Percentiles rank a stretch among this genome's conserved stretches.
Conservation (phyloP, 148 eudicot species). For the Silene uniflora region DNA sequence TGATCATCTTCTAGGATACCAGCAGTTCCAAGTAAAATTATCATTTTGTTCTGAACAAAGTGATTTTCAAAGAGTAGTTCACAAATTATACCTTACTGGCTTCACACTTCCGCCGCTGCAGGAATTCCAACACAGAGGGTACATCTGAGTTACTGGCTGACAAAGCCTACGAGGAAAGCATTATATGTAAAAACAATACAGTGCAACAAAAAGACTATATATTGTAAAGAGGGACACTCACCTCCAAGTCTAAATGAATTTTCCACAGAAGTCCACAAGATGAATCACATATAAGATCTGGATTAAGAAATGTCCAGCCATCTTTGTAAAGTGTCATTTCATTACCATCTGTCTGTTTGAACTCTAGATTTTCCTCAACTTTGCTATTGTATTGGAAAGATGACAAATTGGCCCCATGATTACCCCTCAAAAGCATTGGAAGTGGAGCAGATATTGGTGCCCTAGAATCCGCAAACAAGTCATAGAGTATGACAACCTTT, state of each 20-base stretch:
- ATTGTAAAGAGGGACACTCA: slow-evolving; percentile 30
- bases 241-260: slow-evolving; percentile 88
- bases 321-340: slow-evolving; percentile 64
- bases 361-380: slow-evolving; percentile 44
- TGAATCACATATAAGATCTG: slow-evolving; percentile 84
- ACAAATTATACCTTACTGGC: slow-evolving; percentile 61
- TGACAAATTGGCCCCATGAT: slow-evolving; percentile 35
- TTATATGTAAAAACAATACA: slow-evolving; percentile 15
- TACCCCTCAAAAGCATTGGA: slow-evolving; percentile 72
- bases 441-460: slow-evolving; percentile 98
- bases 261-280: slow-evolving; percentile 80
- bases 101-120: slow-evolving; percentile 84
- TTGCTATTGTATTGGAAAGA: slow-evolving; percentile 37
- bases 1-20: background rate
- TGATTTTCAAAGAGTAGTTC: background rate
- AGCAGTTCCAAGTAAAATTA: background rate
- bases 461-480: slow-evolving; percentile 77
- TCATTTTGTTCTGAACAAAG: background rate
- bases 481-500: slow-evolving; percentile 89
- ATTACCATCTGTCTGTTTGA: slow-evolving; percentile 33
- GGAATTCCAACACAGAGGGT: slow-evolving; percentile 67
- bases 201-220: background rate
- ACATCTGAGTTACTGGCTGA: slow-evolving; percentile 92
- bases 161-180: slow-evolving; percentile 59
- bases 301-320: slow-evolving; percentile 83